Percentiles rank a stretch among this genome's conserved stretches.
Evolutionary conservation across 345 rosid species (phyloP).

Genomic region (Euphorbia pulcherrima): DNA sequence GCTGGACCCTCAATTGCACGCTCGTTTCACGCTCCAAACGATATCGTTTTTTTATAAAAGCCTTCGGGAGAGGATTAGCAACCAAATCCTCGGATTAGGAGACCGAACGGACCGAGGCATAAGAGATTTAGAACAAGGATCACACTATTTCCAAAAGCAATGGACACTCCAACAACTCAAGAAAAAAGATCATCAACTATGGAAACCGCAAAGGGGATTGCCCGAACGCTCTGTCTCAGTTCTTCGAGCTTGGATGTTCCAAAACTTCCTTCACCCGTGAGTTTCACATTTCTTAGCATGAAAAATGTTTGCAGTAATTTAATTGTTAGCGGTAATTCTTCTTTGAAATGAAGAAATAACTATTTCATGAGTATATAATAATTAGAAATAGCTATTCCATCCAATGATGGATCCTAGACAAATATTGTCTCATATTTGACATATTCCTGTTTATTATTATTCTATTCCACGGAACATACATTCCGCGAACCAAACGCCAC

Average conservation of each 20-base stretch:
- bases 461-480: too few species aligned
- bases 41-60: conserved; percentile 61
- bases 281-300: too few species aligned
- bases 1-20: conserved; percentile 72
- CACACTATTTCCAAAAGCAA: conserved; percentile 52
- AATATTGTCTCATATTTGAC: too few species aligned
- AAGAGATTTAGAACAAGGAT: conserved; percentile 45
- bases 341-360: too few species aligned
- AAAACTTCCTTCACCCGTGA: conserved; percentile 98
- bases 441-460: too few species aligned
- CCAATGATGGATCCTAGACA: too few species aligned
- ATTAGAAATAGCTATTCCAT: too few species aligned
- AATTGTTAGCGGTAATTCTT: too few species aligned
- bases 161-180: conserved; percentile 77
- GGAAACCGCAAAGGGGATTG: conserved; percentile 95
- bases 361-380: too few species aligned
- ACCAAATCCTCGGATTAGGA: conserved; percentile 69
- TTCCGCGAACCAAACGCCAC: too few species aligned
- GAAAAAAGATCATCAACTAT: conserved; percentile 66
- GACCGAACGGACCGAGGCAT: conserved; percentile 23
- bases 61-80: conserved; percentile 84
- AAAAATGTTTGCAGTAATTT: too few species aligned
- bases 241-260: conserved; percentile 94
- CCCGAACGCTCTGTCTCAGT: conserved; percentile 89
- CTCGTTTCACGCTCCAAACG: conserved; percentile 73